Evolutionary conservation across 306 rosid genomes (phyloP), one percentile per base, ranked within the genome.

Genomic region (Fagus crenata): DNA sequence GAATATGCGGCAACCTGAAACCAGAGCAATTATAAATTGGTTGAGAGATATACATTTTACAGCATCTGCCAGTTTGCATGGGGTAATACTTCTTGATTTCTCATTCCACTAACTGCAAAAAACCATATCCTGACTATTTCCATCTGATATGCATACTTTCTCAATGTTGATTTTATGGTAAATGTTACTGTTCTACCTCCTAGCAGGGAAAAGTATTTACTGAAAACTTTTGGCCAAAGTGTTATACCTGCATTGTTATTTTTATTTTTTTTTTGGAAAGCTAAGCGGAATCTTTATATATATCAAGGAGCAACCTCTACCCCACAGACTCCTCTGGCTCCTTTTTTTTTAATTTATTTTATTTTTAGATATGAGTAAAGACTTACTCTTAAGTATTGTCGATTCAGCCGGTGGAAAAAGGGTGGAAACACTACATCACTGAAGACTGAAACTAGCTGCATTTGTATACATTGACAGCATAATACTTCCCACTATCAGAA

Each of bases 61-160:
- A 65, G 98, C 93, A 78, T 95, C 98, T 87, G 97, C 98, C 89
- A 92, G 90, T 81, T 91, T 95, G 85, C 98, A 95, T 79, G 98
- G 98, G 98, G 98, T 95, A 90, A 51, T 77, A 35, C 80, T 81
- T 84, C 65, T 63, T 72, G 13, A 80, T 46, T 64, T 71, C 53
- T 80, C 65, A 55, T 63, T 49, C 37, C 8, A 46, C 61, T 49
- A 15, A 11, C 67, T 41, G 11, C n/a, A 8, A 12, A 39, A 1
- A 65, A 2, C 49, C 49, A 6, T 65, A 37, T 37, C 46, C 53
- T 58, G 43, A 40, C 58, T 72, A 46, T 37, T 39, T 51, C 54
- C 60, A 33, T 63, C 68, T 64, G 35, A 28, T 67, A 64, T 17
- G 5, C 1, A 31, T 7, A 53, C 65, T 39, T 40, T 22, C 49